These are phyloP conservation scores for Pleurotus ostreatus DNA, from an alignment of 768 basidiomycete genomes.

Conservation along the genomic window DNA sequence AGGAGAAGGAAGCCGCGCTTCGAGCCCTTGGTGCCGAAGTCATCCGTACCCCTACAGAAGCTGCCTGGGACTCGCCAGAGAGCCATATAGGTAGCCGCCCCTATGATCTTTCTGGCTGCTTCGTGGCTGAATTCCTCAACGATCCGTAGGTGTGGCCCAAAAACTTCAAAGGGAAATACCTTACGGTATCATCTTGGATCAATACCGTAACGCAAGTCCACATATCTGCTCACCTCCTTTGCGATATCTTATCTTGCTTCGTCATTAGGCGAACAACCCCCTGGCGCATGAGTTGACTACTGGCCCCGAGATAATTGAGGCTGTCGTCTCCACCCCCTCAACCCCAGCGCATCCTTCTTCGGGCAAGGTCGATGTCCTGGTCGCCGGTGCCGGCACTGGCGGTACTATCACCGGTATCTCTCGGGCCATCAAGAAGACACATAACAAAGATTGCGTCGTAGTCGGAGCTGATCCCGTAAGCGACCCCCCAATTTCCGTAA, in stretches of 20 bases:
- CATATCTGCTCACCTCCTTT: not conserved
- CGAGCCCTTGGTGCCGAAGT: constrained; percentile 93
- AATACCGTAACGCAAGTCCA: constrained; percentile 70
- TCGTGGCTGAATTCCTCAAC: constrained; percentile 88
- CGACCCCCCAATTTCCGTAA: not conserved
- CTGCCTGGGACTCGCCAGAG: constrained; percentile 84
- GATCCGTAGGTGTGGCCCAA: constrained; percentile 79
- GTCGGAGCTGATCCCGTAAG: constrained; percentile 91
- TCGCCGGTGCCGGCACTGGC: constrained; percentile 91
- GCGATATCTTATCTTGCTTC: not conserved
- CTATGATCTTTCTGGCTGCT: constrained; percentile 27
- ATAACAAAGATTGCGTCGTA: constrained; percentile 69
- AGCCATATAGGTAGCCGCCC: constrained; percentile 83
- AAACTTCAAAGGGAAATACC: constrained; percentile 76
- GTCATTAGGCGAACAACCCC: constrained; percentile 69
- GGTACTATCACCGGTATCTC: constrained; percentile 91
- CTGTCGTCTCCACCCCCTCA: constrained; percentile 63
- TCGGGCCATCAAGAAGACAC: constrained; percentile 71
- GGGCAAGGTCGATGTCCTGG: constrained; percentile 72
- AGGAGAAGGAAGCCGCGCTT: constrained; percentile 92
- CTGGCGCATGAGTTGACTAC: constrained; percentile 89
- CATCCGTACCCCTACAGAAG: constrained; percentile 88
- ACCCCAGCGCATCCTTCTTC: constrained; percentile 56
- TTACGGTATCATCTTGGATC: constrained; percentile 85
- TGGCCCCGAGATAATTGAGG: constrained; percentile 87